Conservation (phyloP, 148 eudicot species). For the Silene uniflora region DNA sequence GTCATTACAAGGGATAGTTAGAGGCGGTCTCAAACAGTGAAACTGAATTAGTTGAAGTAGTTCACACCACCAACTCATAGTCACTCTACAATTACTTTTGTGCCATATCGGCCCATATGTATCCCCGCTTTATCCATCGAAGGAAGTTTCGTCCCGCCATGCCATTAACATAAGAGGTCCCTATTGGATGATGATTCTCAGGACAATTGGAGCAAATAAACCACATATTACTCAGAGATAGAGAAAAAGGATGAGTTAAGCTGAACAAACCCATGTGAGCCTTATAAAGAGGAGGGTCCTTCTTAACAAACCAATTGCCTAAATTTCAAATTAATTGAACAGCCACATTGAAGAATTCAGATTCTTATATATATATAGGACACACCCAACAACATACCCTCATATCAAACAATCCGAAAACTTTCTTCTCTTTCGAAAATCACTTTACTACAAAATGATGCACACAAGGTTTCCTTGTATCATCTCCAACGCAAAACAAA, state of each 20-base stretch:
- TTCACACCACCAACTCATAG: neutral
- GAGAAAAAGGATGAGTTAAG: neutral
- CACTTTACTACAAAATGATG: slow-evolving; percentile 24
- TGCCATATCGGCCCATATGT: neutral
- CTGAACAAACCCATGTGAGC: slow-evolving; percentile 23
- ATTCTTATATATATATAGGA: slow-evolving; percentile 7
- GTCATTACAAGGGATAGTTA: no score
- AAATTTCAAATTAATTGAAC: slow-evolving; percentile 1
- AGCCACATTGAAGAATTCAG: neutral
- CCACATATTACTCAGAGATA: neutral
- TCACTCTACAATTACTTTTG: neutral
- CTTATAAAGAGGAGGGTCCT: slow-evolving; percentile 14
- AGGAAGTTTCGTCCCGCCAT: neutral
- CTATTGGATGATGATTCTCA: slow-evolving; percentile 14
- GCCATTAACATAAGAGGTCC: neutral
- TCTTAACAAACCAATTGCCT: neutral
- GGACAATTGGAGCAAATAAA: slow-evolving; percentile 10
- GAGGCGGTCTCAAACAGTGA: no score
- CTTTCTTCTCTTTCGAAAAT: neutral
- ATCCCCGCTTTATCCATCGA: neutral
- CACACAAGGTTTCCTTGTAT: slow-evolving; percentile 30
- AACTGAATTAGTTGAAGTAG: neutral
- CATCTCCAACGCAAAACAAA: slow-evolving; percentile 30
- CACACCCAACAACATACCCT: neutral
- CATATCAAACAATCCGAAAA: slow-evolving; percentile 2